phyloP scores from a whole-genome alignment of 2,329 filamentous ascomycete species.

The Fusarium equiseti region DNA sequence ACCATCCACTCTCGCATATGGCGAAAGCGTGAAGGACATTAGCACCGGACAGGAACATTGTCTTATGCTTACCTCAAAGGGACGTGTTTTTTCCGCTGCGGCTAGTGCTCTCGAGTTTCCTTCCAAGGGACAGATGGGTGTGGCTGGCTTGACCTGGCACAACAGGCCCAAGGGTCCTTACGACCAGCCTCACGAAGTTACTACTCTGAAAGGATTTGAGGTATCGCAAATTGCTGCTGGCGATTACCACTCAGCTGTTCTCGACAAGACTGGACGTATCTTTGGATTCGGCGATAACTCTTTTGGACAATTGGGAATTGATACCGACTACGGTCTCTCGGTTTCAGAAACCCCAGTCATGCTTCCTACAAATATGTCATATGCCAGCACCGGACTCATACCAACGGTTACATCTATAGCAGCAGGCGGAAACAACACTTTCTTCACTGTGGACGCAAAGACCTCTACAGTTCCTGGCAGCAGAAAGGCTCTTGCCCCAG shows the following conservation, averaged over 20 bases:
- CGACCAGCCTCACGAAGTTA: constrained; percentile 85
- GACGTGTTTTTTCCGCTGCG: constrained; percentile 90
- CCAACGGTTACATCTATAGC: constrained; percentile 81
- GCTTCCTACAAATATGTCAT: constrained; percentile 78
- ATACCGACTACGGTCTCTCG: constrained; percentile 71
- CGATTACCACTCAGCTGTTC: constrained; percentile 85
- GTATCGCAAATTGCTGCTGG: constrained; percentile 83
- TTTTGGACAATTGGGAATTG: constrained; percentile 89
- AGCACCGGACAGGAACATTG: constrained; percentile 87
- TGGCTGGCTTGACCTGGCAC: constrained; percentile 84
- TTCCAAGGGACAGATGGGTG: constrained; percentile 84
- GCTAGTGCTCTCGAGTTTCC: constrained; percentile 84
- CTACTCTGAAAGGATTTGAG: constrained; percentile 75
- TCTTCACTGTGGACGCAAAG: constrained; percentile 85
- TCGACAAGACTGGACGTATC: constrained; percentile 80
- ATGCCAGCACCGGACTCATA: constrained; percentile 71
- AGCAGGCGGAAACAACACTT: constrained; percentile 88
- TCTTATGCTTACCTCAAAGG: constrained; percentile 84
- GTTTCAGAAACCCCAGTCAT: constrained; percentile 77
- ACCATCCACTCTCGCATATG: constrained; percentile 72
- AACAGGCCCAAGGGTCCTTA: constrained; percentile 82
- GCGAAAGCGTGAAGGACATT: constrained; percentile 80
- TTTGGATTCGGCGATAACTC: constrained; percentile 94
- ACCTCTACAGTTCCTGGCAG: constrained; percentile 52
- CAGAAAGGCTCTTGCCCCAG: constrained; percentile 45